Evolutionary conservation across 257 asterid genomes (phyloP).

Genomic region (Echites panduratus): DNA sequence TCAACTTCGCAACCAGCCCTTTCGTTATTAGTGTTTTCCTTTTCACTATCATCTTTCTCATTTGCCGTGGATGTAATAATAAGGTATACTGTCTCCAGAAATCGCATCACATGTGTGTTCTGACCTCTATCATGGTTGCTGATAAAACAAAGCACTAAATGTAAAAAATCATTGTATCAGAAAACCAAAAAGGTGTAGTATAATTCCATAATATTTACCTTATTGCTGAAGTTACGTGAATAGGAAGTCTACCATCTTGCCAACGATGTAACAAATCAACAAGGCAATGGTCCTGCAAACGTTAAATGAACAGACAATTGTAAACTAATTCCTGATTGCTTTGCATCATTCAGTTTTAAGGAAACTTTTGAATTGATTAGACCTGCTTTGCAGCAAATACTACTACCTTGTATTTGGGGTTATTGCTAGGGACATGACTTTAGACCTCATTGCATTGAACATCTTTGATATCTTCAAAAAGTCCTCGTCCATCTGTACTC

Average conservation of each 20-base stretch:
- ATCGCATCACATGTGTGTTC: too few relatives aligned
- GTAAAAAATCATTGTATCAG: constrained; percentile 13
- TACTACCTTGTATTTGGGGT: constrained; percentile 75
- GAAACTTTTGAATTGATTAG: neutral
- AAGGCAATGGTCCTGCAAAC: constrained; percentile 83
- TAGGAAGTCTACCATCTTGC: too few relatives aligned
- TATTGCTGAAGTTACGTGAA: constrained; percentile 64
- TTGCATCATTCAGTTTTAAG: too few relatives aligned
- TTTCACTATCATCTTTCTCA: constrained; percentile 48
- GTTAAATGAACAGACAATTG: neutral
- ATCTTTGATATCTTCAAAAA: too few relatives aligned
- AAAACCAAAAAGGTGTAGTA: constrained; percentile 4
- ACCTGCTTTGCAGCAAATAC: constrained; percentile 38
- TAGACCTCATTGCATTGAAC: too few relatives aligned
- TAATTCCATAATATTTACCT: constrained; percentile 38
- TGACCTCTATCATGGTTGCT: too few relatives aligned
- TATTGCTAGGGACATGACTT: constrained; percentile 65
- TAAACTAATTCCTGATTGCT: too few relatives aligned
- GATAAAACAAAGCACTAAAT: constrained; percentile 20
- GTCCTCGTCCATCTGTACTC: too few relatives aligned
- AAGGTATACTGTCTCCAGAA: too few relatives aligned
- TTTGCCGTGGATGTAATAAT: too few relatives aligned
- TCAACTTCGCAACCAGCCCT: constrained; percentile 60
- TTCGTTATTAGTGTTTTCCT: too few relatives aligned
- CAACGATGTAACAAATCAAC: constrained; percentile 83